Base-by-base conservation (phyloP, 1,139 yeast species). In the Blastobotrys elegans region DNA sequence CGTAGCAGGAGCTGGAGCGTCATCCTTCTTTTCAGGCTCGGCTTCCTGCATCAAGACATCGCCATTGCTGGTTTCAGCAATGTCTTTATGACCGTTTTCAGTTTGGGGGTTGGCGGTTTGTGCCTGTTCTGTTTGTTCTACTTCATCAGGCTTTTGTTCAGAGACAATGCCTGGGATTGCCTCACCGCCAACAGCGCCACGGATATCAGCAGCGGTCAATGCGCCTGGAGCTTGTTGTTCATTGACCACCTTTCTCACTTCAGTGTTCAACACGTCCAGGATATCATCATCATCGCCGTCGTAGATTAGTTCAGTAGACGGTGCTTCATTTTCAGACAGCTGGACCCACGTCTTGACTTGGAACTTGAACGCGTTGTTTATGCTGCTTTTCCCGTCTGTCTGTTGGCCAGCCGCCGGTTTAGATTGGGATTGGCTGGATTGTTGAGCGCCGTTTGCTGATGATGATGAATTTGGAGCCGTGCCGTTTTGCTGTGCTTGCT, bases 141-240 rank as follows among this genome's bases (percentile, higher is more conserved):
- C 44, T 31, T 36, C 46, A 20, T 36, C 44, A 13, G 46, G 48
- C 37, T 53, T 49, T 32, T 50, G 34, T 30, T 43, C 49, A 29
- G 55, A 48, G 1, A 71, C 65, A 20, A 76, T 66, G 3, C 80
- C 80, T 1, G 80, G 76, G 49, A 75, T 74, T 1, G 76, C 66
- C 43, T 74, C 81, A 34, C 75, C 75, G 13, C 82, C 83, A 7
- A 79, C 84, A 10, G 85, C 85, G 21, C 83, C 83, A 58, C 83
- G 72, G 39, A 80, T 79, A 56, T 79, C 84, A 10, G 75, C 80
- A 45, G 73, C 79, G 3, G 78, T 69, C 44, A 79, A 62, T 1
- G 75, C 76, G 22, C 65, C 62, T 24, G 48, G 43, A 24, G 47
- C 46, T 7, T 5, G 21, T 16, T 49, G 43, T n/a, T 48, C 51